Conservation (phyloP, 495 filamentous ascomycete species). For the Podospora didyma region DNA sequence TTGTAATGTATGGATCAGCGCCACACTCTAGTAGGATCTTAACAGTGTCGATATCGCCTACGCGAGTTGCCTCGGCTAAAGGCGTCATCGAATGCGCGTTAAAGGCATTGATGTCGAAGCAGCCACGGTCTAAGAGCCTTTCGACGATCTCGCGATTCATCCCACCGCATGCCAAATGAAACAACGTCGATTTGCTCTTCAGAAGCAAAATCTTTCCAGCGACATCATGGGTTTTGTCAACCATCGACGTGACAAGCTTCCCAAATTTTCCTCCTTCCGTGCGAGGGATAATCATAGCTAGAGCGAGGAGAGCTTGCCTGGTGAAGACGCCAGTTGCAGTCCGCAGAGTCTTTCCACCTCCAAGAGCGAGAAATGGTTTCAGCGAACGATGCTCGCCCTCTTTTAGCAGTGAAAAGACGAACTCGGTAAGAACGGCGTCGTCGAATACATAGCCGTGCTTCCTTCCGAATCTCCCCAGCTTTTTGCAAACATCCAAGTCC, state of each 20-base stretch:
- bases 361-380: neutral
- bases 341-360: neutral
- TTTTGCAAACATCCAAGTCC: neutral
- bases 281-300: neutral
- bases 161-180: conserved; percentile 3
- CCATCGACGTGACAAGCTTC: neutral
- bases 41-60: neutral
- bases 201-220: conserved; percentile 2
- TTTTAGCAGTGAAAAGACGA: neutral
- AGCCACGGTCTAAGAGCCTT: conserved; percentile 1
- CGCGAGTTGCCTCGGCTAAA: neutral
- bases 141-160: neutral
- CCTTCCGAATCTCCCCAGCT: conserved; percentile 2
- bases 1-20: conserved; percentile 1
- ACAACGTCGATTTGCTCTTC: conserved; percentile 4
- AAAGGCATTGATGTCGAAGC: neutral
- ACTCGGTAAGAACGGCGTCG: neutral
- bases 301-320: neutral
- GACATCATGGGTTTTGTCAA: neutral
- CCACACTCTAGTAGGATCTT: conserved; percentile 3
- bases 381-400: neutral
- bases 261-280: neutral
- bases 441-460: conserved; percentile 1
- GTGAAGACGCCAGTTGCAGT: conserved; percentile 3
- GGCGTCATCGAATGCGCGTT: conserved; percentile 2